Evolutionary conservation across 257 asterid genomes (phyloP), one percentile per base, ranked within the genome.

Genomic region (Capsicum rhomboideum): DNA sequence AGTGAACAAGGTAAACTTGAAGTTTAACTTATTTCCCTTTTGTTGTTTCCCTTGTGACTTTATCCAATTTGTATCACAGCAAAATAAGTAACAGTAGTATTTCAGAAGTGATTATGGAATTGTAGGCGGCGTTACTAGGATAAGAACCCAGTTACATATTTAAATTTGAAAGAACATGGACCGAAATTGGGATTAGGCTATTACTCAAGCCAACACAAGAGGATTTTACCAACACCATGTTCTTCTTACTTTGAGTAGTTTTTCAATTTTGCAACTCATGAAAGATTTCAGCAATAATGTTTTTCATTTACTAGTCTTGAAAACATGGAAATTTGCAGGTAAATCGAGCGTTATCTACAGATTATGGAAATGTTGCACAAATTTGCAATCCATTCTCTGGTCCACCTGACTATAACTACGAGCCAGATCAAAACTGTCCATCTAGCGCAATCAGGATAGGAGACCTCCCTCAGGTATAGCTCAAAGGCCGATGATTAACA

Each of bases 381-480:
- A 91, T 96, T 29, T 96, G 99, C 93, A 94, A 96, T 83, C 99
- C 99, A 9, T 96, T 96, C 90, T 93, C 98, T 0, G 89, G 87
- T 2, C 95, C 98, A 29, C 98, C 99, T 14, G 79, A 69, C 31
- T 89, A 93, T 40, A 84, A 86, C 63, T 94, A 89, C 80, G 92
- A 90, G 82, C 95, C 97, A 0, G 84, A 83, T 83, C 28, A 77
- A 46, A 83, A 85, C 28, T 96, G 99, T 54, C 85, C 95, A 8
- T 78, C 88, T 14, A 68, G 87, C 74, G 87, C 97, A 0, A 88
- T 91, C 84, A 69, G 7, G 68, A 94, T 96, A 4, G 95, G 97
- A 26, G 94, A 91, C 50, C 85, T 96, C 84, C 96, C 98, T 80
- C 90, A 40, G 93, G 93, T 87, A 74, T 29, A 58, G 58, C 23